Evolutionary conservation across 164 flowering plant genomes (phyloP), one percentile per base, ranked within the genome.

Genomic region (Macadamia tetraphylla): DNA sequence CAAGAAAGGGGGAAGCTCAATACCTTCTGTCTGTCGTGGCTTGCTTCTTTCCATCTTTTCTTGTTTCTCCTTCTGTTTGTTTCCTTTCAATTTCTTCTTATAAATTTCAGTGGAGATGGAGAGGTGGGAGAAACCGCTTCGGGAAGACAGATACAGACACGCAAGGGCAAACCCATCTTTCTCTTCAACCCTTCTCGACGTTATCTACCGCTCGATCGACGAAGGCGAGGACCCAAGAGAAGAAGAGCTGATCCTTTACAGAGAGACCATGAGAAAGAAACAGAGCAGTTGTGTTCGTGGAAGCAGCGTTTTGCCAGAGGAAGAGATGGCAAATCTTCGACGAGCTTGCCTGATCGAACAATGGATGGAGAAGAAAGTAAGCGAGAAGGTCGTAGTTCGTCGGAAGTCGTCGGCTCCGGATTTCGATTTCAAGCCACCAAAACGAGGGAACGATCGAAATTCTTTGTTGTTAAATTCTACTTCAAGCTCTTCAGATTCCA

Each of bases 201-300:
- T 88, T 1, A 93, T 91, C 52, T 93, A 91, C 78, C 90, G 92
- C 9, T 93, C 98, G 13, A 87, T 91, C 42, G 98, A 93, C 78
- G 85, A 88, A 18, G 71, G 75, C 14, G 65, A 74, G 58, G 66
- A 49, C 17, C 67, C 66, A 53, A 57, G 52, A n/a, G 79, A 78
- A 29, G 81, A 75, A 30, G 81, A 79, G 15, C 14, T 80, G 29
- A 66, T 78, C 29, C 42, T 78, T 61, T 81, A 78, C 79, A 73
- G 71, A 59, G 87, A 81, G 60, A 72, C 78, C 31, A 81, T 72
- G 81, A 80, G 74, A 74, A 86, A 78, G 75, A 86, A 81, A 59
- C 77, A 80, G 51, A 74, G 62, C 65, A 65, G 48, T 57, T 59
- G 9, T 7, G 15, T 35, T 52, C 10, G 15, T 17, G 52, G 30